phyloP scores from a whole-genome alignment of 805 yeast genomes.

The Torulaspora franciscae region DNA sequence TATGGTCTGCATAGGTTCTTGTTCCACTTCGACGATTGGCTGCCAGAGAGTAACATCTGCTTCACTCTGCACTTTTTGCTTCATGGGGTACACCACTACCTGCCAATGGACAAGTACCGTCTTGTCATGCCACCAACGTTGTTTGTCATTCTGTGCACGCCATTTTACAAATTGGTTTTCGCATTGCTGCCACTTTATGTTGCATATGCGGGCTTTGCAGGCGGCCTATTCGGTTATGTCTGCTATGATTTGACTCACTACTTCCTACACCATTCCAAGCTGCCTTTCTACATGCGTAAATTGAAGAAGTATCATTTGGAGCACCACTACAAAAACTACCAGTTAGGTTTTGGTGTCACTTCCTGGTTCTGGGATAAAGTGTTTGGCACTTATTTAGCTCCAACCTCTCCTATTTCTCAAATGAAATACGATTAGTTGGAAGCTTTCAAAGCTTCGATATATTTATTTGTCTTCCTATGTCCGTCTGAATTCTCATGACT shows the following conservation, averaged over 20 bases:
- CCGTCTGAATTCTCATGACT: not conserved
- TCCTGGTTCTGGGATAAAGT: slow-evolving; percentile 90
- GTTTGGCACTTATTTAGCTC: slow-evolving; percentile 72
- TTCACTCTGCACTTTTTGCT: slow-evolving; percentile 81
- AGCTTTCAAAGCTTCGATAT: not conserved
- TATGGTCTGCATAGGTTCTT: slow-evolving; percentile 83
- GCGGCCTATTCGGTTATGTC: slow-evolving; percentile 92
- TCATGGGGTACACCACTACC: slow-evolving; percentile 95
- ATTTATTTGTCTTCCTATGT: slow-evolving; percentile 1
- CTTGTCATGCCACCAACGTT: slow-evolving; percentile 96
- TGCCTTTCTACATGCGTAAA: slow-evolving; percentile 72
- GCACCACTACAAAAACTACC: slow-evolving; percentile 96
- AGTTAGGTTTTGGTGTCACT: slow-evolving; percentile 95
- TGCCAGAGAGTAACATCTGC: slow-evolving; percentile 74
- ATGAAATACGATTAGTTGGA: slow-evolving; percentile 33
- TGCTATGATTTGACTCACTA: slow-evolving; percentile 93
- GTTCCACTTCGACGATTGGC: slow-evolving; percentile 83
- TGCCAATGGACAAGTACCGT: slow-evolving; percentile 93
- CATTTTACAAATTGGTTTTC: slow-evolving; percentile 78
- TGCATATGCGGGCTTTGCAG: slow-evolving; percentile 93
- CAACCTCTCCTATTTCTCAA: slow-evolving; percentile 34
- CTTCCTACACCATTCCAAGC: slow-evolving; percentile 78
- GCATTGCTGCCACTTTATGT: slow-evolving; percentile 67
- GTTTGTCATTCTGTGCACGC: slow-evolving; percentile 64
- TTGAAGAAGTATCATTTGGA: slow-evolving; percentile 89